Conservation (phyloP, 2,329 filamentous ascomycete species). For the Parastagonospora nodorum region DNA sequence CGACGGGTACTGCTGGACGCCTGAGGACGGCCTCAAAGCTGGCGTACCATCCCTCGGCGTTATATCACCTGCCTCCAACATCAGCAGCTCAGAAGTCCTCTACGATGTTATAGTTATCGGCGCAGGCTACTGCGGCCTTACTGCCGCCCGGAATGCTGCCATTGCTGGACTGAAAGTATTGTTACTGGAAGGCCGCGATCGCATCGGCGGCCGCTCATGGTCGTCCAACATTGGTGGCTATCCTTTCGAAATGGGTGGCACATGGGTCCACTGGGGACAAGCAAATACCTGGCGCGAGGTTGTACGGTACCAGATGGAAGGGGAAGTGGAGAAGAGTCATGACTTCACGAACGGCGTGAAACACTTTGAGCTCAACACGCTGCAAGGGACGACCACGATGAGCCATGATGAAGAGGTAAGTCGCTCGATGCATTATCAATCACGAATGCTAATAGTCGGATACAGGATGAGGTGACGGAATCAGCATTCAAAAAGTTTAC, state of each 20-base stretch:
- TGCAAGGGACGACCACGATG: slow-evolving; percentile 38
- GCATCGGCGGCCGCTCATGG: slow-evolving; percentile 52
- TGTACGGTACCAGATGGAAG: slow-evolving; percentile 51
- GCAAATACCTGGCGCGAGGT: slow-evolving; percentile 46
- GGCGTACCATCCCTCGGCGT: slow-evolving; percentile 30
- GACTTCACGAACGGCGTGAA: slow-evolving; percentile 52
- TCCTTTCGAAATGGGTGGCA: slow-evolving; percentile 51
- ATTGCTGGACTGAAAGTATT: slow-evolving; percentile 33
- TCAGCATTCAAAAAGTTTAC: slow-evolving; percentile 50
- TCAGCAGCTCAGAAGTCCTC: slow-evolving; percentile 9
- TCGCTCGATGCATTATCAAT: neutral
- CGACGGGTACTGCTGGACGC: slow-evolving; percentile 32
- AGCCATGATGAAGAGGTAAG: slow-evolving; percentile 51
- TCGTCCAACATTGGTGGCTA: slow-evolving; percentile 41
- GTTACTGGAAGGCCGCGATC: slow-evolving; percentile 48
- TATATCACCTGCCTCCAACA: slow-evolving; percentile 19
- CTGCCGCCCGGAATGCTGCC: slow-evolving; percentile 27
- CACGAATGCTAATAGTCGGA: slow-evolving; percentile 5
- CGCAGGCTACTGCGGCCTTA: slow-evolving; percentile 31
- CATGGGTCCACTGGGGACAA: slow-evolving; percentile 44
- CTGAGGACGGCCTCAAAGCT: slow-evolving; percentile 31
- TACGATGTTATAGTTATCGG: slow-evolving; percentile 33
- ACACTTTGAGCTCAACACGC: slow-evolving; percentile 46
- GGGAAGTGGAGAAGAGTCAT: slow-evolving; percentile 37
- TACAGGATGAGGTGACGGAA: slow-evolving; percentile 20